Percentiles rank a stretch among this genome's conserved stretches.
phyloP scores from a whole-genome alignment of 352 stramenopile genomes.

The Globisporangium recalcitrans region DNA sequence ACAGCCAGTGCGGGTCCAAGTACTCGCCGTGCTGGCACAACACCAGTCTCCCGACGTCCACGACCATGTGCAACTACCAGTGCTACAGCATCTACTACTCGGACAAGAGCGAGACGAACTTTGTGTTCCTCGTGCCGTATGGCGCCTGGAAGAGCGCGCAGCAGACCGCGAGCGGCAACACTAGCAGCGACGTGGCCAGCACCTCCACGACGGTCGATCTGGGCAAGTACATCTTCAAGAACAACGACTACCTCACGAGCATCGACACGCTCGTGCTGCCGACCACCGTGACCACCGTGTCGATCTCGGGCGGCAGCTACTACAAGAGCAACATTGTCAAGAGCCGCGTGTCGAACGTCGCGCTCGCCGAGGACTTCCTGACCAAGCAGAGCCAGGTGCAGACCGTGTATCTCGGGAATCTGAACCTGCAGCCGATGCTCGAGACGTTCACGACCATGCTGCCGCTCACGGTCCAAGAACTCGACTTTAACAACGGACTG shows the following conservation, averaged over 20 bases:
- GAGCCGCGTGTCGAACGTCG: slow-evolving; percentile 1
- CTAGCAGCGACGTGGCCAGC: too few species aligned
- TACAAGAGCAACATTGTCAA: background rate
- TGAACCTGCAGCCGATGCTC: background rate
- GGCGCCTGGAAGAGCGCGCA: background rate
- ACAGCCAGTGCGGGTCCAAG: background rate
- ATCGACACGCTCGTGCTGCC: background rate
- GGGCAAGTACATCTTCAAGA: background rate
- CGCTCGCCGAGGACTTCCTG: background rate
- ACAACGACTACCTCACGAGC: background rate
- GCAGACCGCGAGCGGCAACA: background rate
- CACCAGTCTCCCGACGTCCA: background rate
- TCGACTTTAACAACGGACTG: background rate
- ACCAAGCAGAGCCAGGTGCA: background rate
- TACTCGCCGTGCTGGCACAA: background rate
- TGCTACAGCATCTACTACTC: background rate
- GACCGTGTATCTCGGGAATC: background rate
- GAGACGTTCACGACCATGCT: background rate
- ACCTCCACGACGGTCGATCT: background rate
- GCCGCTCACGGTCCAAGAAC: background rate
- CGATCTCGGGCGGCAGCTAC: background rate
- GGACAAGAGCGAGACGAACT: background rate
- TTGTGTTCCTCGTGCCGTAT: slow-evolving; percentile 1
- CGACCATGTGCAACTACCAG: background rate
- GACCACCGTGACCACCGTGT: background rate